These are phyloP conservation scores for Porogramme epimiltina DNA, from an alignment of 1,284 basidiomycete species.

Conservation along the genomic window DNA sequence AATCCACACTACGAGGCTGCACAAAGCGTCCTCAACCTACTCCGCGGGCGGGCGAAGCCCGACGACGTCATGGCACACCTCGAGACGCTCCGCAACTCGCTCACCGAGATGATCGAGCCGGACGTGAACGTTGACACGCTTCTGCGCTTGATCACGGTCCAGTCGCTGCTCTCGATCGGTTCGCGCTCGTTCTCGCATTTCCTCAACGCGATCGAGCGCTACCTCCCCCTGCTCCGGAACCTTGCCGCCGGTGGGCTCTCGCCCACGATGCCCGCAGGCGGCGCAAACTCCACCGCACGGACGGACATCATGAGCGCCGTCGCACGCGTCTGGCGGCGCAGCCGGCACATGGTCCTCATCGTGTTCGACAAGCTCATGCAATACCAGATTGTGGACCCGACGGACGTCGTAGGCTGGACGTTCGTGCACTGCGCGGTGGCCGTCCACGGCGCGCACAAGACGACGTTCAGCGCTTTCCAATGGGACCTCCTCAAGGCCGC, in stretches of 20 bases:
- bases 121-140: slow-evolving; percentile 63
- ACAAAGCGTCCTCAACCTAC: slow-evolving; percentile 76
- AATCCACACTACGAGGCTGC: slow-evolving; percentile 83
- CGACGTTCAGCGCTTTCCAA: slow-evolving; percentile 62
- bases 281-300: slow-evolving; percentile 63
- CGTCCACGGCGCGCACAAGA: slow-evolving; percentile 31
- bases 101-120: slow-evolving; percentile 58
- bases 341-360: slow-evolving; percentile 84
- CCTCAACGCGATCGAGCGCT: slow-evolving; percentile 96
- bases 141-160: slow-evolving; percentile 82
- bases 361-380: slow-evolving; percentile 98
- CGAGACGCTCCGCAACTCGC: slow-evolving; percentile 63
- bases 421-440: slow-evolving; percentile 55
- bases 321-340: slow-evolving; percentile 78
- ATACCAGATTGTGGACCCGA: slow-evolving; percentile 95
- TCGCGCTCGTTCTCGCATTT: slow-evolving; percentile 97
- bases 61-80: slow-evolving; percentile 82
- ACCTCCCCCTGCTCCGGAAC: slow-evolving; percentile 85
- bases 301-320: slow-evolving; percentile 73
- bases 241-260: slow-evolving; percentile 53
- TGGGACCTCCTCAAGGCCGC: slow-evolving; percentile 86
- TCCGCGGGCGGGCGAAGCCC: slow-evolving; percentile 76
- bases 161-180: slow-evolving; percentile 90
- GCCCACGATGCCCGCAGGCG: slow-evolving; percentile 22
- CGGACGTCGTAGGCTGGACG: slow-evolving; percentile 87